Percentiles rank a stretch among this genome's conserved stretches.
phyloP scores from a whole-genome alignment of 2,329 filamentous ascomycete genomes.

The Rhynchosporium secalis region DNA sequence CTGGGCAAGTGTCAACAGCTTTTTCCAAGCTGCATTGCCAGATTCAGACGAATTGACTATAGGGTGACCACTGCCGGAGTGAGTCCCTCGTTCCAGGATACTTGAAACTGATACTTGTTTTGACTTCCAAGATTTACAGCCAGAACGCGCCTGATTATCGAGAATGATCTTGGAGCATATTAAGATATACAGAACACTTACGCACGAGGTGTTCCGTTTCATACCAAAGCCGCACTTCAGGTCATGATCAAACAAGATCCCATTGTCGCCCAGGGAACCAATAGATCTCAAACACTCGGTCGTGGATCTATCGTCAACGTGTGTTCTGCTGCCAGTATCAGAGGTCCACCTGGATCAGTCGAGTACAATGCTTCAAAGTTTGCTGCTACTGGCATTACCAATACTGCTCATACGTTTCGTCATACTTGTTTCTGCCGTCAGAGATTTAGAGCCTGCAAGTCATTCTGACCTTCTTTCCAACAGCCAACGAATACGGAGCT shows the following conservation, averaged over 20 bases:
- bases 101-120: background rate
- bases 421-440: too few relatives aligned
- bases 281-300: conserved; percentile 15
- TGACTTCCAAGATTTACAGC: background rate
- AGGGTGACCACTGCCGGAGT: conserved; percentile 52
- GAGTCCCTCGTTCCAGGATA: background rate
- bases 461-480: background rate
- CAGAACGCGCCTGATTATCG: conserved; percentile 25
- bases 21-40: conserved; percentile 42
- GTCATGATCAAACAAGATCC: conserved; percentile 21
- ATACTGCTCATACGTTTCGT: conserved; percentile 18
- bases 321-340: conserved; percentile 28
- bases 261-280: conserved; percentile 15
- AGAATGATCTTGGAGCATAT: conserved; percentile 30
- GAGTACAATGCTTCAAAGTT: conserved; percentile 37
- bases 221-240: conserved; percentile 38
- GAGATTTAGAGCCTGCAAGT: background rate
- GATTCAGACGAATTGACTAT: conserved; percentile 53
- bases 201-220: conserved; percentile 39
- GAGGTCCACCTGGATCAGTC: conserved; percentile 18
- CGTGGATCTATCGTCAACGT: conserved; percentile 37
- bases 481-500: conserved; percentile 7
- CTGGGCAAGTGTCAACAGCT: conserved; percentile 28
- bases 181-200: conserved; percentile 41
- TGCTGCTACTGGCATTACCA: conserved; percentile 35